Base-by-base conservation (phyloP, 441 rosid genomes). In the Omphalea diandra region DNA sequence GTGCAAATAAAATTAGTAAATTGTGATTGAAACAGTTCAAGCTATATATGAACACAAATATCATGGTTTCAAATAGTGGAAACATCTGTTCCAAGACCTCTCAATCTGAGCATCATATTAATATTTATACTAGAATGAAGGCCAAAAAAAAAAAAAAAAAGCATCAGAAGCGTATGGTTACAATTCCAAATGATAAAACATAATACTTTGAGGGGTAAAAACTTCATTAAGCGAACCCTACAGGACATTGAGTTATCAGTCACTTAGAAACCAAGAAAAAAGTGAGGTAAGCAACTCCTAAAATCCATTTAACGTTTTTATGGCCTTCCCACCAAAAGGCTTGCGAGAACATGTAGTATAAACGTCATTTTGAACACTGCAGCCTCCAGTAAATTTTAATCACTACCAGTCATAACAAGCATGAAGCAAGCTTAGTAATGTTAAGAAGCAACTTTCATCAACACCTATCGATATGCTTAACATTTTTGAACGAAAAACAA, bases 401-500 rank as follows among this genome's bases (percentile, higher is more conserved):
- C 35, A 60, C 29, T 41, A 15, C 38, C 68, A 61, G 50, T 70
- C 72, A 49, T 32, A 53, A 55, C 35, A 67, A 35, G 33, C 20
- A 22, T 12, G 32, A 20, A 41, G 31, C 20, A 52, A 33, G 22
- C 0, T n/a, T 20, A 66, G 54, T 43, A 2, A 5, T 20, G 17
- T 29, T 14, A 15, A 66, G 24, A 60, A 22, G 14, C 29, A 15
- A 54, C 11, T 43, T 20, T 57, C 54, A 76, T 56, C 56, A 26
- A 70, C 24, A 36, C 35, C 29, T 20, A 52, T 32, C 43, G 63
- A 53, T 26, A 58, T 20, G 38, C 12, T 50, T 63, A 56, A 43
- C 53, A 36, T 46, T 57, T 20, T n/a, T 38, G 26, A 56, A 47
- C 14, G 40, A 40, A 68, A 79, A 59, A 38, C 65, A 31, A 69